phyloP scores from a whole-genome alignment of 768 basidiomycete species.

The Boletus subparvulus region DNA sequence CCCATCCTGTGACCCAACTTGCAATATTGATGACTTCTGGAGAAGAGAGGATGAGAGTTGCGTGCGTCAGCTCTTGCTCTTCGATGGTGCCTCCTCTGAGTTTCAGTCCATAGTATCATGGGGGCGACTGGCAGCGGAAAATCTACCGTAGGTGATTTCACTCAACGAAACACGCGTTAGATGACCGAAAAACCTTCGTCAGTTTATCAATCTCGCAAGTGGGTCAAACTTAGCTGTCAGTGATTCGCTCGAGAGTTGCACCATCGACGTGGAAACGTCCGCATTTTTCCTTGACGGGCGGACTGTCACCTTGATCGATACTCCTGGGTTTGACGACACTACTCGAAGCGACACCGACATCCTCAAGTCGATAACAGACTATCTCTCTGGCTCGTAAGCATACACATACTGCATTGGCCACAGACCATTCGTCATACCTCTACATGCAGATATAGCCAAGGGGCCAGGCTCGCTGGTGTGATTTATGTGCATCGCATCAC shows the following conservation, averaged over 20 bases:
- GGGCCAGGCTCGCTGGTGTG: conserved; percentile 37
- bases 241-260: conserved; percentile 27
- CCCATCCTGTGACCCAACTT: neutral
- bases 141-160: conserved; percentile 17
- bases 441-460: conserved; percentile 27
- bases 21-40: conserved; percentile 5
- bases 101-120: conserved; percentile 17
- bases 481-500: conserved; percentile 53
- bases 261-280: conserved; percentile 29
- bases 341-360: conserved; percentile 45
- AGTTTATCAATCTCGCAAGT: conserved; percentile 23
- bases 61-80: conserved; percentile 9
- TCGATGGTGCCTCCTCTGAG: neutral
- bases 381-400: conserved; percentile 28
- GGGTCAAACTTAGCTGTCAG: conserved; percentile 23
- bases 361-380: conserved; percentile 43
- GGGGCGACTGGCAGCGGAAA: conserved; percentile 26
- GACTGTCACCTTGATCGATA: conserved; percentile 51
- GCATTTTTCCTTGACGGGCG: conserved; percentile 45
- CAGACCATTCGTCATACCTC: neutral
- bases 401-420: neutral
- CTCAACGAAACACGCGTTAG: neutral
- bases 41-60: conserved; percentile 18
- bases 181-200: neutral
- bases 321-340: conserved; percentile 61